Base-by-base conservation (phyloP, 2,329 filamentous ascomycete genomes). In the Trichoderma breve region DNA sequence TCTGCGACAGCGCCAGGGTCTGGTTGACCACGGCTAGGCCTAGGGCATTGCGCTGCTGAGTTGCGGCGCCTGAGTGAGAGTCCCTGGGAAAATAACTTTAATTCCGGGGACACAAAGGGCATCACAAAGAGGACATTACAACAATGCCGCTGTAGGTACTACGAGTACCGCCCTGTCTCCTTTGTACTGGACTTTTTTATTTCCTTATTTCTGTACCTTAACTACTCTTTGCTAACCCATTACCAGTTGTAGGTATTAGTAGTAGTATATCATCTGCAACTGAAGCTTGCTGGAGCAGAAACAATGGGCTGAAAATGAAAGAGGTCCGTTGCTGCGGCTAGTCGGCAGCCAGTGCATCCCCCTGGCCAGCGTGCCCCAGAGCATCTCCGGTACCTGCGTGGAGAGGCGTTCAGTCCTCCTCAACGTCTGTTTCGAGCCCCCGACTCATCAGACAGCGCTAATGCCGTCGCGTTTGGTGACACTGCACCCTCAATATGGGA, bases 1-100 rank as follows among this genome's bases (percentile, higher is more conserved):
- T 66, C 70, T 72, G 63, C 64, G 70, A 72, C 70, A 64, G 28
- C 57, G 66, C 53, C 39, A 39, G 66, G 64, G 66, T 43, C 14
- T 32, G 12, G 24, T 34, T 51, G 24, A 34, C 26, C 55, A 24
- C 36, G 39, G n/a, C 65, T 69, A 60, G 36, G 51, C 53, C 53
- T 69, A 60, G 36, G 51, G 53, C 53, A 32, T n/a, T 36, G 30
- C 55, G 24, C 26, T n/a, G 51, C n/a, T 21, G 51, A 68, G 65
- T 30, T 18, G 53, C 36, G 32, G 65, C 65, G 55, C 65, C 53
- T 68, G 55, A 32, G 43, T 15, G 34, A 32, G 55, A 58, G 57
- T 26, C 63, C 26, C 53, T 68, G 51, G 32, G 55, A 34, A 43
- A 43, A 67, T 67, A 67, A 43, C 34, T 67, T 34, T 58, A 30